These are phyloP conservation scores for Fusarium sp. DNA, from an alignment of 2,329 filamentous ascomycete genomes.

Conservation along the genomic window DNA sequence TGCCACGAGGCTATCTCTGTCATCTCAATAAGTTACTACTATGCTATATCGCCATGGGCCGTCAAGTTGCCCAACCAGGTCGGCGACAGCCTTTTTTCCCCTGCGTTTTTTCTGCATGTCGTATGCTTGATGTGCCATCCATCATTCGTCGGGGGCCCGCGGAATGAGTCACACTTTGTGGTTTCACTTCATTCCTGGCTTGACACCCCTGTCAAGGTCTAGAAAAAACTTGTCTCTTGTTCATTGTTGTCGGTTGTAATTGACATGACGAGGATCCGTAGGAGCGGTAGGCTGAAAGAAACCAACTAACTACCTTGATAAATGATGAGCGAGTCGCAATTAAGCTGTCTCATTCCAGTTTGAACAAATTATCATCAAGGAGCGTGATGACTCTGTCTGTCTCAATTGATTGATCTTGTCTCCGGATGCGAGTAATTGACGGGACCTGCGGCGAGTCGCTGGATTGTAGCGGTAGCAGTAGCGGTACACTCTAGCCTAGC, in stretches of 20 bases:
- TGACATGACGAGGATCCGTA: constrained; percentile 24
- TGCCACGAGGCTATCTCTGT: constrained; percentile 27
- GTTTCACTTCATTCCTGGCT: constrained; percentile 44
- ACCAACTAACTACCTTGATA: background rate
- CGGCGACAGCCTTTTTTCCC: constrained; percentile 8
- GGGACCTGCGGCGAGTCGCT: constrained; percentile 35
- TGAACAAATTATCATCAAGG: background rate
- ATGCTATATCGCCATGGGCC: constrained; percentile 4
- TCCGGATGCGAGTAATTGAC: constrained; percentile 25
- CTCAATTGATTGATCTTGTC: constrained; percentile 27
- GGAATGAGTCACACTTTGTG: constrained; percentile 43
- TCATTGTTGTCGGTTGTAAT: constrained; percentile 25
- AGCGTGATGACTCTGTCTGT: constrained; percentile 15
- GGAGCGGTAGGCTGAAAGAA: background rate
- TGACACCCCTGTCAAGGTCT: constrained; percentile 36
- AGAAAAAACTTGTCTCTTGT: constrained; percentile 32
- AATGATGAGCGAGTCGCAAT: constrained; percentile 1
- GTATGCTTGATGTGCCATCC: constrained; percentile 32
- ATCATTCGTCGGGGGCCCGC: constrained; percentile 36
- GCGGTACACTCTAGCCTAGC: constrained; percentile 26
- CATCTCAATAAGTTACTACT: background rate
- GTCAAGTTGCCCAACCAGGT: constrained; percentile 24
- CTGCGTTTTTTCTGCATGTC: constrained; percentile 29
- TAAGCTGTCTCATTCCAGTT: constrained; percentile 14
- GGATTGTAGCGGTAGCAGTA: constrained; percentile 35